Evolutionary conservation across 2,329 filamentous ascomycete genomes (phyloP), one percentile per base, ranked within the genome.

Genomic region (Ramularia endophylla): DNA sequence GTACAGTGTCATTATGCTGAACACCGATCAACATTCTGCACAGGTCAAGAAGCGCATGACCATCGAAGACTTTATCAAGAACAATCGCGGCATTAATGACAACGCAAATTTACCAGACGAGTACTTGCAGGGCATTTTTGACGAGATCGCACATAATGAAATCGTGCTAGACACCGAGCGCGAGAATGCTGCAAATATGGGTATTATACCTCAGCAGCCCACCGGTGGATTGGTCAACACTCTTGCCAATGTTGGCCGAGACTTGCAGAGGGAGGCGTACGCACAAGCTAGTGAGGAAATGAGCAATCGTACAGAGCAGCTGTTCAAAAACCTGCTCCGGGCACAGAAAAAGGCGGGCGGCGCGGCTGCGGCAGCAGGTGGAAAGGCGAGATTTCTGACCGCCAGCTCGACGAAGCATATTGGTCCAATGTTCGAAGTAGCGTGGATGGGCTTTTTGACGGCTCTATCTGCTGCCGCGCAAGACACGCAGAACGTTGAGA

Each of bases 381-480:
- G 43, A 30, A 83, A 84, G 62, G 82, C 73, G 66, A 81, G 71
- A 43, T 98, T 92, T 64, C 94, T 98, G 40, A 85, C 87, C 1
- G 92, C 92, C 3, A 92, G 87, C 1, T 97, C 89, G 0, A 89
- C 87, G 62, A 90, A 87, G 55, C 92, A 98, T 62, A 85, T 95
- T 36, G 92, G 92, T 0, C 88, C 92, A 1, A 98, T 98, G 92
- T 97, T 98, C 59, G 89, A 95, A 56, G 88, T 95, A 17, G 94
- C 88, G 0, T 98, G 92, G 92, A 98, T 97, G 90, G 95, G 90
- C 8, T 94, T 95, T 64, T 84, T 98, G 58, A 97, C 90, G 4
- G 89, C 89, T 0, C 75, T 98, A 18, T 95, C 90, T 1, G 89
- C 86, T 37, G 86, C 94, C 53, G 89, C 92, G 62, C 92, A 97